A percentile compares a stretch with the other conserved stretches of the same genome.
Conservation (phyloP, 345 rosid species). For the Eutrema japonicum region DNA sequence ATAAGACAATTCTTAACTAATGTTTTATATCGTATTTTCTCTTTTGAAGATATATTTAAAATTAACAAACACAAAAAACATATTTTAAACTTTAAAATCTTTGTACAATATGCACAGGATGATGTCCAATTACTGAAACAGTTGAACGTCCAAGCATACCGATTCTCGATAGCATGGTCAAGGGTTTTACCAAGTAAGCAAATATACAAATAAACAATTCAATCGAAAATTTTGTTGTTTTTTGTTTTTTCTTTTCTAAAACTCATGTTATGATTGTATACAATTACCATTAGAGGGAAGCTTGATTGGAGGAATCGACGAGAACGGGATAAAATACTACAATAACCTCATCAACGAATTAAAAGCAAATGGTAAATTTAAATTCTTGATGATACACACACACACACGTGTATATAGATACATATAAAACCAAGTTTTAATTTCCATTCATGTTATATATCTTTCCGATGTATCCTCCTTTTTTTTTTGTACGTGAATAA, state of each 20-base stretch:
- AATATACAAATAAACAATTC: background rate
- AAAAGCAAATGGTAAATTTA: constrained; percentile 8
- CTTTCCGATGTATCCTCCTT: background rate
- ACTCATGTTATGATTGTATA: background rate
- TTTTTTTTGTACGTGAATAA: background rate
- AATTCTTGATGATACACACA: background rate
- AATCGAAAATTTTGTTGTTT: background rate
- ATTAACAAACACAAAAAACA: no score
- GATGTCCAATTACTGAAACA: constrained; percentile 45
- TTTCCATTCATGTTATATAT: no score
- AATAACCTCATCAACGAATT: constrained; percentile 51
- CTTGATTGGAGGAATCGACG: constrained; percentile 49
- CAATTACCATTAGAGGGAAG: constrained; percentile 43
- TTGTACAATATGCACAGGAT: constrained; percentile 24
- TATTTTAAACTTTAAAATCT: background rate
- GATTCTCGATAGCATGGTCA: constrained; percentile 60
- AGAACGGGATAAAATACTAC: constrained; percentile 50
- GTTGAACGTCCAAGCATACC: constrained; percentile 48
- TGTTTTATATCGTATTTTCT: background rate
- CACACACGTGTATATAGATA: no score
- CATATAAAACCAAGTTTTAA: background rate
- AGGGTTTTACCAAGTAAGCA: constrained; percentile 51
- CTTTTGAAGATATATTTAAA: background rate
- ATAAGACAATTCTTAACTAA: background rate
- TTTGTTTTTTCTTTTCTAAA: background rate